Conservation (phyloP, 257 asterid species). For the Mitragyna speciosa region DNA sequence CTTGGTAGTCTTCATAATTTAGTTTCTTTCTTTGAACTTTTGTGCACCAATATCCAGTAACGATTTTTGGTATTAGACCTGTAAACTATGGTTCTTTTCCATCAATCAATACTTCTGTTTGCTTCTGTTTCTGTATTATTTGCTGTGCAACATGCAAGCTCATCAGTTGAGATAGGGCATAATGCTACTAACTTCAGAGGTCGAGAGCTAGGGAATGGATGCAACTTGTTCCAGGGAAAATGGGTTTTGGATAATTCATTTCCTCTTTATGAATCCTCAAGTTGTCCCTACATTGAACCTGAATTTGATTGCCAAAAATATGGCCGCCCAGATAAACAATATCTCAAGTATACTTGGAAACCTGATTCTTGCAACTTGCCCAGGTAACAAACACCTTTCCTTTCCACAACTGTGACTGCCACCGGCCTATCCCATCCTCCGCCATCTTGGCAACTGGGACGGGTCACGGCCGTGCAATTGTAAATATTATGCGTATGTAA, state of each 20-base stretch:
- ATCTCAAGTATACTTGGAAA: slow-evolving; percentile 53
- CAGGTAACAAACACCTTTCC: slow-evolving; percentile 27
- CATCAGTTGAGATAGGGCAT: background rate
- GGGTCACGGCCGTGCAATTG: background rate
- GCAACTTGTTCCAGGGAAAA: slow-evolving; percentile 54
- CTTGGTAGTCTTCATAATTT: background rate
- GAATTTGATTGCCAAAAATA: slow-evolving; percentile 53
- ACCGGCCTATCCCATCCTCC: background rate
- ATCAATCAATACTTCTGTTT: background rate
- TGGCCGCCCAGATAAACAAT: slow-evolving; percentile 55
- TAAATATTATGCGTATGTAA: background rate
- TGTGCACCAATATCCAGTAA: background rate
- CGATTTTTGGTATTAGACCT: background rate
- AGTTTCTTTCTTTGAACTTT: background rate
- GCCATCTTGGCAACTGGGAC: background rate
- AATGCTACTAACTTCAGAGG: background rate
- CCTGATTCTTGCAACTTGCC: slow-evolving; percentile 53
- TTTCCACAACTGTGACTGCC: background rate
- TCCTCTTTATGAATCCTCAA: slow-evolving; percentile 47
- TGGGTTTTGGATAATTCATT: slow-evolving; percentile 42
- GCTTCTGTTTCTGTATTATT: background rate
- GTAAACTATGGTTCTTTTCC: background rate
- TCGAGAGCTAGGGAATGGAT: slow-evolving; percentile 19
- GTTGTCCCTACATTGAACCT: slow-evolving; percentile 46
- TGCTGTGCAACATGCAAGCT: slow-evolving; percentile 4